Evolutionary conservation across 2,329 filamentous ascomycete genomes (phyloP), one percentile per base, ranked within the genome.

Genomic region (Diaporthe vaccinii): DNA sequence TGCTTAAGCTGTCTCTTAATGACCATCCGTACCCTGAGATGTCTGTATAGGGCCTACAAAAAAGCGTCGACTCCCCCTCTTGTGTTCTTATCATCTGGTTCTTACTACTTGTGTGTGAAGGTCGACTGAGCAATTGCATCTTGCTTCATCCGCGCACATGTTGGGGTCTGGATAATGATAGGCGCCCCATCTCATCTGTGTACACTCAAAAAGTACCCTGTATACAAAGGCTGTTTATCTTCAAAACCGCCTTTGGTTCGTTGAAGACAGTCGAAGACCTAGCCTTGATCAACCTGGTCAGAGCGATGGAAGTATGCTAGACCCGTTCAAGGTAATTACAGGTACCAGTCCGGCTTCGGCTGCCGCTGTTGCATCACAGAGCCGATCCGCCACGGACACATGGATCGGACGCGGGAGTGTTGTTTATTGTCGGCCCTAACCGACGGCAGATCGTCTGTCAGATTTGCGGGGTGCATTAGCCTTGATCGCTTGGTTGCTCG

Each of bases 381-480:
- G 22, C 34, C 28, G 28, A 25, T 53, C 62, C 14, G 49, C n/a
- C 14, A 39, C 14, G 2, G n/a, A 25, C 22, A 68, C 34, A 41
- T 41, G 49, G 34, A 22, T 55, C 8, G n/a, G n/a, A n/a, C n/a
- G 65, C 49, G 71, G 71, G 22, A 44, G 49, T 55, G 39, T 17
- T 57, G 39, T 25, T 15, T 25, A 49, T 10, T 53, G 46, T 75
- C 74, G 73, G 74, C 74, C 74, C 69, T 75, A 75, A 41, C 46
- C 34, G 53, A 57, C 69, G 36, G 74, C 46, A 75, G 74, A 73
- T 73, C 74, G 31, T 51, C 59, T 59, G 74, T 58, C 69, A 75
- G 74, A 75, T 73, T 22, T 73, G 74, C 68, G 59, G 74, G 58
- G 59, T 75, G 69, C 74, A 75, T 75, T 75, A 75, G 74, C 61